A percentile compares a stretch with the other conserved stretches of the same genome.
Conservation (phyloP, 2,329 filamentous ascomycete species). For the Pestalotiopsis sp. region DNA sequence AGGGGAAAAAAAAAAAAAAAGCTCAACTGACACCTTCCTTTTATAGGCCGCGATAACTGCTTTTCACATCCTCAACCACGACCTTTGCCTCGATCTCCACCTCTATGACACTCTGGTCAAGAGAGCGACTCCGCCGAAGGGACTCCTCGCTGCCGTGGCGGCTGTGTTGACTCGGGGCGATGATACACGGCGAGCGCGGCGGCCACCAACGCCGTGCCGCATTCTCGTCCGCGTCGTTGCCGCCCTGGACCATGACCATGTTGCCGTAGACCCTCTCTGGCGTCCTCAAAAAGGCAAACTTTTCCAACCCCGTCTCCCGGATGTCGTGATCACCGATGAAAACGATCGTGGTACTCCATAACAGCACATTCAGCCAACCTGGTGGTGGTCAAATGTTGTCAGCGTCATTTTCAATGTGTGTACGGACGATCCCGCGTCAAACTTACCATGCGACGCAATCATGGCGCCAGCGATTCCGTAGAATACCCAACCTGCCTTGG, state of each 20-base stretch:
- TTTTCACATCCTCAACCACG: slow-evolving; percentile 5
- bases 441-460: slow-evolving; percentile 7
- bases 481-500: neutral
- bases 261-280: slow-evolving; percentile 7
- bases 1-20: neutral
- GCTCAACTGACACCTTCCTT: neutral
- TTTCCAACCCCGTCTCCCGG: slow-evolving; percentile 2
- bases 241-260: slow-evolving; percentile 3
- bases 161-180: neutral
- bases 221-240: neutral
- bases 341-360: slow-evolving; percentile 11
- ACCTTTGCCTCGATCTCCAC: slow-evolving; percentile 6
- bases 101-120: neutral
- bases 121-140: neutral
- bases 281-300: slow-evolving; percentile 8
- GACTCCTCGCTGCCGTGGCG: slow-evolving; percentile 1
- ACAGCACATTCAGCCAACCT: slow-evolving; percentile 6
- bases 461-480: neutral
- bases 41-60: neutral
- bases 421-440: neutral
- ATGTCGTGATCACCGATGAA: slow-evolving; percentile 7
- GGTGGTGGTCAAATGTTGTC: neutral
- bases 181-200: neutral
- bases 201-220: neutral
- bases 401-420: neutral